phyloP scores from a whole-genome alignment of 495 filamentous ascomycete species.

The Glonium stellatum region DNA sequence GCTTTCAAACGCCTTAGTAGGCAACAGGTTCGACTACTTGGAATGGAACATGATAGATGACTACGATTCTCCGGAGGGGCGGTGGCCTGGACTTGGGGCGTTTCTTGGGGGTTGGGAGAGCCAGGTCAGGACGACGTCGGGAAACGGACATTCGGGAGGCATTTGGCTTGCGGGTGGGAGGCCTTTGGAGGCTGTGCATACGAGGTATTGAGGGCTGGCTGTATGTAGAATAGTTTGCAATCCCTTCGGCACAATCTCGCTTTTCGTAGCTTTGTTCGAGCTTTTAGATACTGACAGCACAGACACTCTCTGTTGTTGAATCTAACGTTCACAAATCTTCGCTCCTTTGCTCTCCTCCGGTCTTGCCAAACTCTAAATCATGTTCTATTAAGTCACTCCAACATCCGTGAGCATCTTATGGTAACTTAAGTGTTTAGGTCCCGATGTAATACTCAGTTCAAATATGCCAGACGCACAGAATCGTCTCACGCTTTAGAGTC shows the following conservation, averaged over 20 bases:
- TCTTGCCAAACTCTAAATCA: no score
- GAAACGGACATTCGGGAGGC: background rate
- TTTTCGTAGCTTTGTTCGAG: background rate
- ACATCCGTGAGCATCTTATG: no score
- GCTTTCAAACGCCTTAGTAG: background rate
- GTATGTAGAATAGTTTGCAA: background rate
- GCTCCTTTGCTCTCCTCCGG: no score
- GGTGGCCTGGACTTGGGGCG: background rate
- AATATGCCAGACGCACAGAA: no score
- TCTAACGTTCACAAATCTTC: no score
- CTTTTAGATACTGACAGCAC: no score
- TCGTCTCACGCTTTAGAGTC: no score
- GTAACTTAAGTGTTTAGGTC: no score
- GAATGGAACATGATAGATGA: background rate
- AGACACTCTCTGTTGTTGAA: no score
- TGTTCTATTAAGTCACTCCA: no score
- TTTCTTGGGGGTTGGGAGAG: background rate
- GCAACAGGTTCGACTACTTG: background rate
- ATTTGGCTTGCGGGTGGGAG: background rate
- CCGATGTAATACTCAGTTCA: no score
- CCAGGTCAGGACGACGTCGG: background rate
- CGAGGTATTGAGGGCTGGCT: background rate
- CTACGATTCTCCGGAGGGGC: background rate
- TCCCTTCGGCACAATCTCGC: background rate
- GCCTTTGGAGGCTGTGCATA: background rate